Percentiles rank a stretch among this genome's conserved stretches.
phyloP scores from a whole-genome alignment of 495 filamentous ascomycete species.

The Penicillium lividum region DNA sequence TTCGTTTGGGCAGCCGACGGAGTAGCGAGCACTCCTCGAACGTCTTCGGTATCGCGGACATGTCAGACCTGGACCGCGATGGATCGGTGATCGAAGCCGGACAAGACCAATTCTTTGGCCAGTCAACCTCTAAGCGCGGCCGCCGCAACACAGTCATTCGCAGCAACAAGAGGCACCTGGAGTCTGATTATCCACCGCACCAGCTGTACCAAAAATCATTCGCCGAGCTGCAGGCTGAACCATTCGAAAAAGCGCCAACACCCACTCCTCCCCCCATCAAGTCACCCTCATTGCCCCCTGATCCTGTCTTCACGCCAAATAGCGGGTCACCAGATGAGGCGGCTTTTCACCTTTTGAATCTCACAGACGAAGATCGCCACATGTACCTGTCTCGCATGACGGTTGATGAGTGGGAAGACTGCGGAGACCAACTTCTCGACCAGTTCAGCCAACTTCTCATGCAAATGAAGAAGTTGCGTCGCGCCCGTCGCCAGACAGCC shows the following conservation, averaged over 20 bases:
- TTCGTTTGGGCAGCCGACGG: constrained; percentile 24
- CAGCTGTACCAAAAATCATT: constrained; percentile 46
- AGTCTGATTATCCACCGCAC: constrained; percentile 45
- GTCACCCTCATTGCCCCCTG: constrained; percentile 26
- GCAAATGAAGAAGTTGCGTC: constrained; percentile 63
- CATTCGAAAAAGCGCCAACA: constrained; percentile 43
- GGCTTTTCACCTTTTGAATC: constrained; percentile 30
- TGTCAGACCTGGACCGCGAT: constrained; percentile 34
- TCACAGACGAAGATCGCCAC: constrained; percentile 49
- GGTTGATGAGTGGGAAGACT: constrained; percentile 76
- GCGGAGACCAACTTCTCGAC: constrained; percentile 77
- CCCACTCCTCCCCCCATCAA: constrained; percentile 20
- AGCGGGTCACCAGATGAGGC: constrained; percentile 28
- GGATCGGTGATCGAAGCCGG: constrained; percentile 29
- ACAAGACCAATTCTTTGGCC: constrained; percentile 36
- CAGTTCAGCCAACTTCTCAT: constrained; percentile 63
- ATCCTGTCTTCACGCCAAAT: constrained; percentile 12
- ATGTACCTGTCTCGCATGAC: constrained; percentile 64
- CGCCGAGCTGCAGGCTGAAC: constrained; percentile 44
- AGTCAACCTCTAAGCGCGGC: constrained; percentile 8
- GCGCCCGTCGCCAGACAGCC: constrained; percentile 64
- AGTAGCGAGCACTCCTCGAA: constrained; percentile 34
- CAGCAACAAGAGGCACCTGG: constrained; percentile 37
- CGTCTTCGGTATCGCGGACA: constrained; percentile 38
- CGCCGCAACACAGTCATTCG: constrained; percentile 27